Evolutionary conservation across 2,329 filamentous ascomycete genomes (phyloP).

Genomic region (Calonectria naviculata): DNA sequence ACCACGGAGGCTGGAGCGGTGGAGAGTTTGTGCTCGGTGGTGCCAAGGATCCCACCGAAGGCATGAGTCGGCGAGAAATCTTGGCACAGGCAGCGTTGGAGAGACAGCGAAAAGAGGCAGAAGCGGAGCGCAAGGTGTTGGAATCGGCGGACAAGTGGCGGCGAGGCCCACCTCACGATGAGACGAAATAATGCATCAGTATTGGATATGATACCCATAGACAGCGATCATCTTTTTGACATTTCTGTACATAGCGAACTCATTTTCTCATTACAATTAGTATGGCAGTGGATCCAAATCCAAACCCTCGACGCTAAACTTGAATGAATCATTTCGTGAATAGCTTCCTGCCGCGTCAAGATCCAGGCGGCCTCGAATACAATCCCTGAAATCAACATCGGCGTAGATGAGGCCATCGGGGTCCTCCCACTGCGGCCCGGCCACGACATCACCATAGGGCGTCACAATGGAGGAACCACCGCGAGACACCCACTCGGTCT

Average conservation of each 20-base stretch:
- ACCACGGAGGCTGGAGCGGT: constrained; percentile 82
- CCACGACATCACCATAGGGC: constrained; percentile 82
- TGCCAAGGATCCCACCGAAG: constrained; percentile 53
- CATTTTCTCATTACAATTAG: constrained; percentile 31
- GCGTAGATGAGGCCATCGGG: constrained; percentile 72
- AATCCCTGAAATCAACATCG: constrained; percentile 90
- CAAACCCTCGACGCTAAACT: constrained; percentile 68
- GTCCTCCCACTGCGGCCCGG: constrained; percentile 87
- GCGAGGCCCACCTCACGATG: constrained; percentile 35
- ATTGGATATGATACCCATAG: neutral
- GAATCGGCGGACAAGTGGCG: constrained; percentile 43
- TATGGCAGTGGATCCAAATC: constrained; percentile 69
- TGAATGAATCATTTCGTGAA: constrained; percentile 76
- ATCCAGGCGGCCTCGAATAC: constrained; percentile 83
- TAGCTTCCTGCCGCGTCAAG: constrained; percentile 89
- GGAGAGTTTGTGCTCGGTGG: constrained; percentile 81
- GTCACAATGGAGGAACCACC: constrained; percentile 87
- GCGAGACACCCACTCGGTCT: constrained; percentile 68
- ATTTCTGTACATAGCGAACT: neutral
- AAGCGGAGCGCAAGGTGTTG: constrained; percentile 45
- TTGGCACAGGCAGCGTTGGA: constrained; percentile 66
- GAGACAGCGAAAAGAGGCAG: constrained; percentile 47
- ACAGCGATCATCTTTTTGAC: neutral
- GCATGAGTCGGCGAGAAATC: constrained; percentile 78
- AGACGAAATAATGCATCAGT: constrained; percentile 33